A percentile compares a stretch with the other conserved stretches of the same genome.
Conservation (phyloP, 2,329 filamentous ascomycete genomes). For the Macrophomina pseudophaseolina region DNA sequence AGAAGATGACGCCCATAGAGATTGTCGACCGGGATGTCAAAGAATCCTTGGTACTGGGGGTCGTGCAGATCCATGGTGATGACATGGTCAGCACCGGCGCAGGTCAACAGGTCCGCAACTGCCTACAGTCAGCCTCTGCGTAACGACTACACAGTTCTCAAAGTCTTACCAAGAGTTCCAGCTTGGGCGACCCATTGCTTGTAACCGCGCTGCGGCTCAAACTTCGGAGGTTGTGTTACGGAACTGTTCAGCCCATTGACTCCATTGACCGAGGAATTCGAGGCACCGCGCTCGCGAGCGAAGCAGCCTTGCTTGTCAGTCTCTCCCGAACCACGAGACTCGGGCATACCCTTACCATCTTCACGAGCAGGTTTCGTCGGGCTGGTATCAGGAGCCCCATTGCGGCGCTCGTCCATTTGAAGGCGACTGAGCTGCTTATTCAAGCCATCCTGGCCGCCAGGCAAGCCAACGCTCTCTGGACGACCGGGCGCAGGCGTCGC, state of each 20-base stretch:
- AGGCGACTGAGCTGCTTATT: constrained; percentile 75
- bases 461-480: constrained; percentile 67
- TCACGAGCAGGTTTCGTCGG: constrained; percentile 15
- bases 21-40: constrained; percentile 98
- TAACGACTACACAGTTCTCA: neutral
- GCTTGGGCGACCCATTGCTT: constrained; percentile 99
- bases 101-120: constrained; percentile 88
- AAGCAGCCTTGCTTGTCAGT: constrained; percentile 34
- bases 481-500: constrained; percentile 78
- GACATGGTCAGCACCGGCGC: constrained; percentile 93
- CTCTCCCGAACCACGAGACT: constrained; percentile 35
- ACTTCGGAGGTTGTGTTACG: constrained; percentile 52
- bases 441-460: constrained; percentile 71
- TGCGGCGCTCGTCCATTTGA: constrained; percentile 63
- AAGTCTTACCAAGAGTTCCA: constrained; percentile 71
- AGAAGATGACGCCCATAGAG: constrained; percentile 82
- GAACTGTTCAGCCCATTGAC: constrained; percentile 60
- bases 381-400: constrained; percentile 35
- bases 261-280: constrained; percentile 51
- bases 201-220: constrained; percentile 88
- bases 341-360: constrained; percentile 16
- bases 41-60: constrained; percentile 97
- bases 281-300: constrained; percentile 31
- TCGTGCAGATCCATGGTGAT: constrained; percentile 98
- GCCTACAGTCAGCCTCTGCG: neutral